Conservation (phyloP, 305 asterid genomes). For the Euphrasia arctica region DNA sequence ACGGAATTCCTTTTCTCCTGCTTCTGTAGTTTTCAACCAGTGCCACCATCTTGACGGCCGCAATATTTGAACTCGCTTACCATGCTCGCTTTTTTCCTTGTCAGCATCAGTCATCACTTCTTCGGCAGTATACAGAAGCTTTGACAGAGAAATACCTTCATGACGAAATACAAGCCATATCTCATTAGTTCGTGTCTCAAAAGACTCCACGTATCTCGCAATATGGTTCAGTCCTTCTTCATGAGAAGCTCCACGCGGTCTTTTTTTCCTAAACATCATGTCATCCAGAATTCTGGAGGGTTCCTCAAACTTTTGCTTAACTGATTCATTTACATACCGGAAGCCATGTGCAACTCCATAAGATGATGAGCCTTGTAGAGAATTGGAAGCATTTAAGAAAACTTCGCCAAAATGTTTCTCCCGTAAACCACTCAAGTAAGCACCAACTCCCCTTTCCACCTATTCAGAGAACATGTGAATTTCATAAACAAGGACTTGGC, state of each 20-base stretch:
- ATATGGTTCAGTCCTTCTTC: slow-evolving; percentile 82
- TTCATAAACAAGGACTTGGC: slow-evolving; percentile 30
- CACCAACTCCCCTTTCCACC: slow-evolving; percentile 89
- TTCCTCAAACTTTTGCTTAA: slow-evolving; percentile 36
- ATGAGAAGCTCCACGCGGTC: slow-evolving; percentile 35
- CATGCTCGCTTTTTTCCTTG: slow-evolving; percentile 48
- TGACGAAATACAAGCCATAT: slow-evolving; percentile 97
- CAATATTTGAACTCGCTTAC: slow-evolving; percentile 74
- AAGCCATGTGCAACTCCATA: slow-evolving; percentile 33
- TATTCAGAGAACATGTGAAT: slow-evolving; percentile 39
- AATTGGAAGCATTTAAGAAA: slow-evolving; percentile 74
- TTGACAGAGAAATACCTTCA: slow-evolving; percentile 93
- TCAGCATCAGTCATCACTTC: slow-evolving; percentile 56
- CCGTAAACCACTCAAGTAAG: slow-evolving; percentile 90
- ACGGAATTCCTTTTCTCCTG: slow-evolving; percentile 89
- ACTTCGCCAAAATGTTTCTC: slow-evolving; percentile 96
- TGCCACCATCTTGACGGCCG: slow-evolving; percentile 99
- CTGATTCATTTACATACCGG: slow-evolving; percentile 38
- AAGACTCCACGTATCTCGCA: slow-evolving; percentile 95
- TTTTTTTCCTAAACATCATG: slow-evolving; percentile 32
- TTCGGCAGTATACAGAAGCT: slow-evolving; percentile 87
- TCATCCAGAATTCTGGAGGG: slow-evolving; percentile 29
- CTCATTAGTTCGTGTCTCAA: slow-evolving; percentile 88
- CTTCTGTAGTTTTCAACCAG: slow-evolving; percentile 90
- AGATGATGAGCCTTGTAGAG: slow-evolving; percentile 54